Evolutionary conservation across 805 yeast species (phyloP).

Genomic region (Grigorovia humatica): DNA sequence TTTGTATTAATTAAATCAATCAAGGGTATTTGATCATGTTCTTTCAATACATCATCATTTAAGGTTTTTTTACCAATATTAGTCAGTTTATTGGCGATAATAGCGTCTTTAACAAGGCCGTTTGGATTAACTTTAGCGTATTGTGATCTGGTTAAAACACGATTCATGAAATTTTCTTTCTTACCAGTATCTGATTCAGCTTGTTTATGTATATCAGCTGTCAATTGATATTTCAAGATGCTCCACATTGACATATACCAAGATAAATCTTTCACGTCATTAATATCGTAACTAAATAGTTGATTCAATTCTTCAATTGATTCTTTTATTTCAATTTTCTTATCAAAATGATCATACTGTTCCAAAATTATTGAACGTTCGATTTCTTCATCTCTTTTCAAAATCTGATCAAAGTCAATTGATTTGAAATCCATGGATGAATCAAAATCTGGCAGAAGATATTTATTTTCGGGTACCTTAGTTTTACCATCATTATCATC

Average conservation of each 20-base stretch:
- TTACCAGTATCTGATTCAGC: background rate
- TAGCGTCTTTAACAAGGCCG: conserved; percentile 22
- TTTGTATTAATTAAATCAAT: conserved; percentile 13
- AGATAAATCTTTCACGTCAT: conserved; percentile 9
- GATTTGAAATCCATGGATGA: conserved; percentile 7
- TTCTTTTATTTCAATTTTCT: background rate
- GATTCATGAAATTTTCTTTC: conserved; percentile 1
- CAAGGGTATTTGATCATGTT: background rate
- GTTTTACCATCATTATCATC: background rate
- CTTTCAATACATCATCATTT: background rate
- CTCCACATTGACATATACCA: conserved; percentile 25
- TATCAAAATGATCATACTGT: background rate
- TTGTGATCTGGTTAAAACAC: conserved; percentile 29
- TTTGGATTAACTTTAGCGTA: conserved; percentile 25
- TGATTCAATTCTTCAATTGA: conserved; percentile 6
- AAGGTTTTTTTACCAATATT: background rate
- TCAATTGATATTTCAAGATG: conserved; percentile 17
- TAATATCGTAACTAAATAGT: background rate
- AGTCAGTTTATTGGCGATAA: conserved; percentile 4
- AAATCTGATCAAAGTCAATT: background rate
- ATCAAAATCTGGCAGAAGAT: conserved; percentile 20
- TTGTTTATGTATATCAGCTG: conserved; percentile 2
- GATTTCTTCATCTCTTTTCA: background rate
- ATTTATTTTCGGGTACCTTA: conserved; percentile 11
- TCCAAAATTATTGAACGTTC: background rate